Evolutionary conservation across 2,329 filamentous ascomycete genomes (phyloP).

Genomic region (Lachnellula subtilissima): DNA sequence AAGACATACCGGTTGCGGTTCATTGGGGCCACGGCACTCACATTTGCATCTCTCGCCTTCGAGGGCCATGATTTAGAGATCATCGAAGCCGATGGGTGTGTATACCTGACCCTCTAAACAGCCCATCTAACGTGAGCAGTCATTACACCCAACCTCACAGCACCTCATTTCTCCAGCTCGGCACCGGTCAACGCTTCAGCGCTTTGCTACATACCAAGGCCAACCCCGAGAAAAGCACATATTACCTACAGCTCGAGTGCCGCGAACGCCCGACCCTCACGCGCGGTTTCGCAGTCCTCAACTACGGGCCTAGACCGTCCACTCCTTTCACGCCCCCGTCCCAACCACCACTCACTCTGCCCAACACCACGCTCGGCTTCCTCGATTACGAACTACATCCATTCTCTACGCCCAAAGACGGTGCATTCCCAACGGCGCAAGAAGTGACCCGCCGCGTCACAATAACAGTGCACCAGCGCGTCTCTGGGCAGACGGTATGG

Average conservation of each 20-base stretch:
- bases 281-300: slow-evolving; percentile 38
- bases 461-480: slow-evolving; percentile 30
- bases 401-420: slow-evolving; percentile 8
- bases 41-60: slow-evolving; percentile 49
- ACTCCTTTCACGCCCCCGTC: slow-evolving; percentile 19
- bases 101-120: slow-evolving; percentile 17
- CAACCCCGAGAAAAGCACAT: slow-evolving; percentile 31
- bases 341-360: slow-evolving; percentile 21
- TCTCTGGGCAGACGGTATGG: slow-evolving; percentile 22
- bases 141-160: slow-evolving; percentile 37
- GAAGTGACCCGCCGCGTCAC: slow-evolving; percentile 36
- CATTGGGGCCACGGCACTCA: slow-evolving; percentile 52
- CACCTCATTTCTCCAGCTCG: slow-evolving; percentile 42
- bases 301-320: slow-evolving; percentile 29
- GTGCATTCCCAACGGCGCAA: slow-evolving; percentile 25
- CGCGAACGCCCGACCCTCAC: slow-evolving; percentile 38
- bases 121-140: slow-evolving; percentile 23
- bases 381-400: slow-evolving; percentile 34
- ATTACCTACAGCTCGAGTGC: slow-evolving; percentile 40
- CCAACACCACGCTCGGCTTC: slow-evolving; percentile 24
- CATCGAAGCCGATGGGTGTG: slow-evolving; percentile 54
- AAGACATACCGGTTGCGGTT: slow-evolving; percentile 59
- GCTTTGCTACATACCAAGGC: slow-evolving; percentile 43
- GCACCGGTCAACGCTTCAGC: slow-evolving; percentile 46
- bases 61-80: slow-evolving; percentile 54